Conservation (phyloP, 2,329 filamentous ascomycete species). For the Mariannaea sp. region DNA sequence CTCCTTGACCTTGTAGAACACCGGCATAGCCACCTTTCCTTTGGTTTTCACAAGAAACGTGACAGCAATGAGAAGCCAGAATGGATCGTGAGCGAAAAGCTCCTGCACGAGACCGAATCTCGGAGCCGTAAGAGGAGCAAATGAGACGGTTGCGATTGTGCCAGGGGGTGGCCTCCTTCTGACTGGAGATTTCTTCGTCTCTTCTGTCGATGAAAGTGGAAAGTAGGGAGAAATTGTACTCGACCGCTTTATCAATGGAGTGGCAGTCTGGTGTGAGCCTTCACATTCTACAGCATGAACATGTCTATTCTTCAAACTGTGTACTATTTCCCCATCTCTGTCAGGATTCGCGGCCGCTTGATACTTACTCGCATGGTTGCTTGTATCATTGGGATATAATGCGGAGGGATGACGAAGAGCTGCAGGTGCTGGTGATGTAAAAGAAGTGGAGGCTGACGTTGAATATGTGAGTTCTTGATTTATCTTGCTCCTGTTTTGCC, state of each 20-base stretch:
- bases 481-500: conserved; percentile 18
- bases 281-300: neutral
- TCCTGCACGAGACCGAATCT: conserved; percentile 86
- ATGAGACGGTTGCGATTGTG: conserved; percentile 61
- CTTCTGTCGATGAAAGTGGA: conserved; percentile 17
- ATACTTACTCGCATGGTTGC: neutral
- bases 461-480: conserved; percentile 11
- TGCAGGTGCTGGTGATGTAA: conserved; percentile 8
- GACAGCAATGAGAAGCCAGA: conserved; percentile 79
- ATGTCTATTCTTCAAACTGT: neutral
- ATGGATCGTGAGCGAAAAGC: conserved; percentile 73
- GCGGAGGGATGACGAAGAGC: neutral
- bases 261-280: conserved; percentile 7
- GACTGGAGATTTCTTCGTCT: conserved; percentile 19
- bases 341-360: too few species aligned
- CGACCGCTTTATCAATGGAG: conserved; percentile 12
- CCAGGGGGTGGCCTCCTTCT: conserved; percentile 47
- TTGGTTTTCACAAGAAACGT: conserved; percentile 85
- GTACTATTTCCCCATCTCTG: neutral
- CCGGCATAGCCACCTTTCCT: conserved; percentile 74
- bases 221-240: conserved; percentile 44
- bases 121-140: conserved; percentile 67
- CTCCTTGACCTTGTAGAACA: conserved; percentile 70
- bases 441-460: conserved; percentile 7
- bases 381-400: neutral